Evolutionary conservation across 1,284 basidiomycete genomes (phyloP).

Genomic region (Cutaneotrichosporon cutaneum): DNA sequence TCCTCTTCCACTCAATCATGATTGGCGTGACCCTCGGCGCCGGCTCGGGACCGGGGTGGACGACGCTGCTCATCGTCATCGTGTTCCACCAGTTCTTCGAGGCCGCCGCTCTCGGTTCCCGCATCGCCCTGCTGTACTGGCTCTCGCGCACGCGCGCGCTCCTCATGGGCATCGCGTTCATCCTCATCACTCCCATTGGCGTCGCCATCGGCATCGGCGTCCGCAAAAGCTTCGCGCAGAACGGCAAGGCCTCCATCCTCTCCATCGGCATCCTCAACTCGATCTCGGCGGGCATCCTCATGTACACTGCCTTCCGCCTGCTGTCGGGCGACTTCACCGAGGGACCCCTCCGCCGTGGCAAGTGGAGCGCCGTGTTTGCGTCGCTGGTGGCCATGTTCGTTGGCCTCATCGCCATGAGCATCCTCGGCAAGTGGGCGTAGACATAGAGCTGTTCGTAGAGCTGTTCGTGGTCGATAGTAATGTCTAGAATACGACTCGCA

Average conservation of each 20-base stretch:
- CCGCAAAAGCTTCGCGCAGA: slow-evolving; percentile 37
- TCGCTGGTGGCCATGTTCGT: slow-evolving; percentile 32
- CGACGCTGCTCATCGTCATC: slow-evolving; percentile 33
- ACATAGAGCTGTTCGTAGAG: neutral
- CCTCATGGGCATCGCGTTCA: slow-evolving; percentile 33
- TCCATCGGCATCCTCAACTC: slow-evolving; percentile 43
- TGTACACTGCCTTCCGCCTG: slow-evolving; percentile 42
- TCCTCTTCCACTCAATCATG: slow-evolving; percentile 49
- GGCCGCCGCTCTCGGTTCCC: slow-evolving; percentile 30
- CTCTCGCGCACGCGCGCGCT: slow-evolving; percentile 23
- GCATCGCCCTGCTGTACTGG: slow-evolving; percentile 33
- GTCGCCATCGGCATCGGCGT: slow-evolving; percentile 43
- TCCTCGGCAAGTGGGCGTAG: slow-evolving; percentile 52
- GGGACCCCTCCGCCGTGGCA: slow-evolving; percentile 30
- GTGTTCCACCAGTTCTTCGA: slow-evolving; percentile 37
- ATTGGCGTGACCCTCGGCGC: slow-evolving; percentile 35
- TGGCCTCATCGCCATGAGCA: slow-evolving; percentile 45
- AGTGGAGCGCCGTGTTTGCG: slow-evolving; percentile 23
- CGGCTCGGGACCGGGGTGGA: slow-evolving; percentile 30
- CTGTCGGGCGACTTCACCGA: slow-evolving; percentile 34
- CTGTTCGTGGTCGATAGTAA: neutral
- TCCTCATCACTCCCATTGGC: slow-evolving; percentile 35
- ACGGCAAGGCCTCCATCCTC: slow-evolving; percentile 38
- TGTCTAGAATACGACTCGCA: neutral
- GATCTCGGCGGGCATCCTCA: slow-evolving; percentile 30